Evolutionary conservation across 108 stramenopile genomes (phyloP), one percentile per base, ranked within the genome.

Genomic region (Cyclotella atomus): DNA sequence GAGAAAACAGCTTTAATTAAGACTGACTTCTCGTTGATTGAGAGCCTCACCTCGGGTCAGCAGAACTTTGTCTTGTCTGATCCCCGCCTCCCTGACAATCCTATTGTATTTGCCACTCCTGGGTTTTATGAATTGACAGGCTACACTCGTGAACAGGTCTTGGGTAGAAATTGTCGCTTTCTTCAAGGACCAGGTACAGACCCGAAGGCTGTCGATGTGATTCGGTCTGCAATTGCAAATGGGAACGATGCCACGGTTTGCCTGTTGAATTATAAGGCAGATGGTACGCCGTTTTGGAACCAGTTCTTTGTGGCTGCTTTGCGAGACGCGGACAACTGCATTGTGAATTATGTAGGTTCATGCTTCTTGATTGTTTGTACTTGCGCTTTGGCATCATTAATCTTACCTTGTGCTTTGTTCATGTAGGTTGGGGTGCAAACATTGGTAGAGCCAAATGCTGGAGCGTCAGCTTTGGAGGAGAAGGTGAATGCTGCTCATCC

Each of bases 131-230:
- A 83, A 44, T 78, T 99, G 32, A 98, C 99, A 14, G 99, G 99
- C 21, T 99, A 99, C 83, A 85, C 93, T 30, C 85, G 71, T 46
- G 84, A 89, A 35, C 93, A 99, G 70, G 94, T 99, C 14, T 81
- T 99, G 16, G 98, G 98, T n/a, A 87, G 96, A 25, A 99, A 99
- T 79, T 99, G 98, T 81, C 89, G 98, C 33, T 98, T 99, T 73
- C 78, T 98, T 16, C 97, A 98, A 80, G 97, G 97, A 8, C 87
- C 91, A 19, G 90, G 92, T 25, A 99, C 99, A 29, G 96, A 98
- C 83, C 94, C 93, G 7, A 87, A 83, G 65, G 78, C 96, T 59
- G 97, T 99, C 5, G 97, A 94, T 67, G 83, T 97, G 36, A 84
- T 95, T 54, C 86, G 91, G 8, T 84, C 87, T 66, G 92, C 96